Evolutionary conservation across 176 grass and related monocot genomes (phyloP), one percentile per base, ranked within the genome.

Genomic region (Aegilops sharonensis): DNA sequence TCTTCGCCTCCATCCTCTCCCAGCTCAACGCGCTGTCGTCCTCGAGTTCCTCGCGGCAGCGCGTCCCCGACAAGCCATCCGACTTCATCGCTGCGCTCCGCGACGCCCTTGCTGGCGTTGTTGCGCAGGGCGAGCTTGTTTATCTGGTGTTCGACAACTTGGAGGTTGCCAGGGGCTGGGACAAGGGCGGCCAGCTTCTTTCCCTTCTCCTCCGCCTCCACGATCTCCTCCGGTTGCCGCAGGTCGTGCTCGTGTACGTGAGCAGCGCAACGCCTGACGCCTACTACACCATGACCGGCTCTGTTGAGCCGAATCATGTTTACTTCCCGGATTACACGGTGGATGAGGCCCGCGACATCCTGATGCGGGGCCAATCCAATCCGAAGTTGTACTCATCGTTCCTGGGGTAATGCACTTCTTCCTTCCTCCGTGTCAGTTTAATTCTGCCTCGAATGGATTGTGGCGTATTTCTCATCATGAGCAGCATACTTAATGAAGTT

Each of bases 101-200:
- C 68, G 90, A 90, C 23, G 92, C 90, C 2, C 86, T 98, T n/a
- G 63, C 37, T 27, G 67, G 82, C 32, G 15, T 60, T 10, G 75
- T 82, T 56, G 65, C 79, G 17, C 69, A 72, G 62, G 66, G 72
- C 9, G 90, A 88, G 77, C 80, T 56, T n/a, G 80, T 98, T 15
- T 99, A 90, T 76, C 68, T 96, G 77, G 78, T 99, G 42, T 96
- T 99, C 52, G 94, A 99, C 78, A 94, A 93, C 64, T 59, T 99
- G 64, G 97, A 99, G 61, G 85, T 79, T 66, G 79, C 91, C 35
- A 84, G 92, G 66, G 85, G 81, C 31, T 99, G 97, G 97, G 87
- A 94, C 73, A 99, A 94, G 85, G 85, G 90, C 20, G 68, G 40
- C 1, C 78, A 80, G 31, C 78, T 99, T 64, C 72, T 99, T 11